phyloP scores from a whole-genome alignment of 257 asterid genomes.

The Capsicum rhomboideum region DNA sequence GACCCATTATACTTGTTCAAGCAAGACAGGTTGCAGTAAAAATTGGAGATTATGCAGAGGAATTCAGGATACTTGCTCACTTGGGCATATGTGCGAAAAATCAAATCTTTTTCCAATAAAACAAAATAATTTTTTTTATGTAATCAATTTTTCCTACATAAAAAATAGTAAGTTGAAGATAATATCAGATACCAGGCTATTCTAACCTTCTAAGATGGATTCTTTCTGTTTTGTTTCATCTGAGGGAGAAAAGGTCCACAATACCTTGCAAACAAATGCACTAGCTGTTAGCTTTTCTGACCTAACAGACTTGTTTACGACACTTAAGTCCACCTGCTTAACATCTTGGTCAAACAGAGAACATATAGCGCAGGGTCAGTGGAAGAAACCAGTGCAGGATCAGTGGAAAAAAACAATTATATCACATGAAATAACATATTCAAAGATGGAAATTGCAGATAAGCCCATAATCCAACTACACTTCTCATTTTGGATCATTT shows the following conservation, averaged over 20 bases:
- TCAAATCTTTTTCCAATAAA: not conserved
- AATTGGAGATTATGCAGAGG: not conserved
- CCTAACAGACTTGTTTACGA: conserved; percentile 18
- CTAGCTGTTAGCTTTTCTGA: conserved; percentile 44
- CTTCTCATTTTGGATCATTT: not conserved
- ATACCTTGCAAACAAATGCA: conserved; percentile 62
- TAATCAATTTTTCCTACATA: not conserved
- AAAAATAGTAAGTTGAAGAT: not conserved
- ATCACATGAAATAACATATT: not conserved
- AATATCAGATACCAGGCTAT: not conserved
- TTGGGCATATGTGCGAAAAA: not conserved
- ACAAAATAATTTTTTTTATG: not conserved
- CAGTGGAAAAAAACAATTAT: not conserved
- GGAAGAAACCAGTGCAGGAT: too few relatives aligned
- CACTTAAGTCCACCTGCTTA: conserved; percentile 22
- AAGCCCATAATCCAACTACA: not conserved
- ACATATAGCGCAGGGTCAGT: not conserved
- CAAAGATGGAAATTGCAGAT: not conserved
- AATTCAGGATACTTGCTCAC: not conserved
- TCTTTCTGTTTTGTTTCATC: not conserved
- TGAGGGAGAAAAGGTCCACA: conserved; percentile 4
- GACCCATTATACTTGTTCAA: not conserved
- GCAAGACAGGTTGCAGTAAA: not conserved
- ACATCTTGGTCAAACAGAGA: conserved; percentile 20
- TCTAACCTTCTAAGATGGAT: not conserved